phyloP scores from a whole-genome alignment of 768 basidiomycete species.

The Termitomyces eurrhizus region DNA sequence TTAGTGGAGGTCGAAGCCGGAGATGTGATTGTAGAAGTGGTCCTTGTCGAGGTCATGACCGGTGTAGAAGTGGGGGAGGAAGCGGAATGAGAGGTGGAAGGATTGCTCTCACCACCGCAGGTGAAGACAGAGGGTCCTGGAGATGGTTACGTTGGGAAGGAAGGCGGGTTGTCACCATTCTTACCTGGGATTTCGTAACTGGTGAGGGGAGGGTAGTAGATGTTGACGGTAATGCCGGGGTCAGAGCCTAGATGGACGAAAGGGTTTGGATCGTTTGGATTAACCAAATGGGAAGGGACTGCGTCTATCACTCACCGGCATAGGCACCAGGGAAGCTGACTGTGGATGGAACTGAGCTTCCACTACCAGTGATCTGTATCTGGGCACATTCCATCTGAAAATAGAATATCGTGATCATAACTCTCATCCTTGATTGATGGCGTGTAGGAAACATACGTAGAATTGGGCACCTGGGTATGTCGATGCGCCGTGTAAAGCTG shows the following conservation, averaged over 20 bases:
- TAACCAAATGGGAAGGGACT: neutral
- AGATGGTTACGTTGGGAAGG: neutral
- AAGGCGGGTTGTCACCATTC: neutral
- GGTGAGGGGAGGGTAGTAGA: conserved; percentile 38
- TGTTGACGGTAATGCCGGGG: conserved; percentile 44
- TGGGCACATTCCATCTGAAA: conserved; percentile 46
- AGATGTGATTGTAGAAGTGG: conserved; percentile 16
- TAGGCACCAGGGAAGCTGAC: conserved; percentile 49
- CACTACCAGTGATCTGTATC: conserved; percentile 41
- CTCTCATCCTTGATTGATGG: neutral
- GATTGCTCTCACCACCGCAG: conserved; percentile 23
- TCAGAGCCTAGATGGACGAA: conserved; percentile 26
- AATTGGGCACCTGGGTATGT: conserved; percentile 55
- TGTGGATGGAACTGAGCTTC: conserved; percentile 36
- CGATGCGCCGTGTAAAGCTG: conserved; percentile 41
- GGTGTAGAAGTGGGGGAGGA: neutral
- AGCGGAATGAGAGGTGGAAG: conserved; percentile 7
- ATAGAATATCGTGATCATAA: neutral
- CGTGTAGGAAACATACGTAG: conserved; percentile 33
- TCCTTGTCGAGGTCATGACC: neutral
- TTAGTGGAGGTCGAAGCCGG: conserved; percentile 15
- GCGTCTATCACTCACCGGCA: conserved; percentile 20
- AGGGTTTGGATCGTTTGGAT: neutral
- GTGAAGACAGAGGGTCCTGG: conserved; percentile 36
- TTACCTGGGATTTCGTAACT: conserved; percentile 40